Evolutionary conservation across 2,329 filamentous ascomycete genomes (phyloP).

Genomic region (Aspergillus eucalypticola): DNA sequence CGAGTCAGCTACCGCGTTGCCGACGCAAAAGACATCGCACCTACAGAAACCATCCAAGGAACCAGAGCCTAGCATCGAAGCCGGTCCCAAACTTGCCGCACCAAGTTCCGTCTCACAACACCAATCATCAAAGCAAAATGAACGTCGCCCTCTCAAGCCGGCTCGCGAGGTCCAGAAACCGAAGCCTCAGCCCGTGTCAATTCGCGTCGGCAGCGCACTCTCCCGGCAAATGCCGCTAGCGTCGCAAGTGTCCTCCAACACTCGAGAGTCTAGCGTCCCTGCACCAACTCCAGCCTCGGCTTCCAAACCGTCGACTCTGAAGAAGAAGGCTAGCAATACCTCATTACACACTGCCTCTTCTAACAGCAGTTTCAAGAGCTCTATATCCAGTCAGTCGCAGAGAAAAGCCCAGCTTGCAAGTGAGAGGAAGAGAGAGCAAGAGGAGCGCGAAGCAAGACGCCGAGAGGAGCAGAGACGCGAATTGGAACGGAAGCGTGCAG

Average conservation of each 20-base stretch:
- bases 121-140: constrained; percentile 34
- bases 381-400: constrained; percentile 60
- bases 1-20: constrained; percentile 21
- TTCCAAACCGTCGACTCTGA: constrained; percentile 49
- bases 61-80: constrained; percentile 30
- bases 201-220: constrained; percentile 50
- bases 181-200: constrained; percentile 50
- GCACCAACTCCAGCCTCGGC: constrained; percentile 48
- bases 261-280: constrained; percentile 56
- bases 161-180: constrained; percentile 48
- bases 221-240: constrained; percentile 47
- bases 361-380: constrained; percentile 63
- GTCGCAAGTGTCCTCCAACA: constrained; percentile 57
- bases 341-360: constrained; percentile 60
- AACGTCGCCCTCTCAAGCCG: constrained; percentile 47
- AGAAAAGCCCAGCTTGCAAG: constrained; percentile 73
- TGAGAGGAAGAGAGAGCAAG: constrained; percentile 79
- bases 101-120: constrained; percentile 25
- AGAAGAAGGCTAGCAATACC: constrained; percentile 67
- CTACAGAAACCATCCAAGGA: constrained; percentile 34
- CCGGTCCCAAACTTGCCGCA: constrained; percentile 28
- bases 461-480: constrained; percentile 82
- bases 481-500: constrained; percentile 72
- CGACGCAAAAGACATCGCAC: constrained; percentile 30
- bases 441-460: constrained; percentile 75